These are phyloP conservation scores for Lagerstroemia speciosa DNA, from an alignment of 345 rosid genomes.

Conservation along the genomic window DNA sequence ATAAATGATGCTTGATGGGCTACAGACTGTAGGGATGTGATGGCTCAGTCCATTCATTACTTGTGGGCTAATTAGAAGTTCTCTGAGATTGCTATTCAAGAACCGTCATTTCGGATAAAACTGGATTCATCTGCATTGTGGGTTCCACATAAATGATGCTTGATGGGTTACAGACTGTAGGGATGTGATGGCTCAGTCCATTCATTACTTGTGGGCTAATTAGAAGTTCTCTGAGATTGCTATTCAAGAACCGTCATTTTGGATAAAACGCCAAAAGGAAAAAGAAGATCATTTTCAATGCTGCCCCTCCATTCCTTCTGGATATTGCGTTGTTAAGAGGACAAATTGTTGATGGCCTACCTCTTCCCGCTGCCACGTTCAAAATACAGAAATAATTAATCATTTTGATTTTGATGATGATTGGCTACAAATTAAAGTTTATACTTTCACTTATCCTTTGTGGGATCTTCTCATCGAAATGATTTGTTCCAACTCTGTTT, in stretches of 20 bases:
- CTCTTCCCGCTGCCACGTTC: not conserved
- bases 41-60: not conserved
- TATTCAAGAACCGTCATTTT: no score
- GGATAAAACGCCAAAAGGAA: not conserved
- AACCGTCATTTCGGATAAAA: not conserved
- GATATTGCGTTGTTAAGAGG: not conserved
- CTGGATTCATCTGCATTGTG: conserved; percentile 3
- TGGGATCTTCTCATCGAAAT: not conserved
- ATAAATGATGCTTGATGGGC: not conserved
- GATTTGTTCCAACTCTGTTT: not conserved
- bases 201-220: not conserved
- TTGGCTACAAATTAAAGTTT: not conserved
- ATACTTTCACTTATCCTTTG: not conserved
- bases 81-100: no score
- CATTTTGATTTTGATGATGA: not conserved
- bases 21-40: conserved; percentile 1
- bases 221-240: no score
- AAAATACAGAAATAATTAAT: not conserved
- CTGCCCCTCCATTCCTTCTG: not conserved
- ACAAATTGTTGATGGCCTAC: not conserved
- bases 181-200: conserved; percentile 1
- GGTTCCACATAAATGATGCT: not conserved
- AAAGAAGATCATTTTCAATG: not conserved
- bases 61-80: no score
- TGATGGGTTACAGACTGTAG: conserved; percentile 1